Evolutionary conservation across 306 rosid genomes (phyloP), one percentile per base, ranked within the genome.

Genomic region (Vicia sativa): DNA sequence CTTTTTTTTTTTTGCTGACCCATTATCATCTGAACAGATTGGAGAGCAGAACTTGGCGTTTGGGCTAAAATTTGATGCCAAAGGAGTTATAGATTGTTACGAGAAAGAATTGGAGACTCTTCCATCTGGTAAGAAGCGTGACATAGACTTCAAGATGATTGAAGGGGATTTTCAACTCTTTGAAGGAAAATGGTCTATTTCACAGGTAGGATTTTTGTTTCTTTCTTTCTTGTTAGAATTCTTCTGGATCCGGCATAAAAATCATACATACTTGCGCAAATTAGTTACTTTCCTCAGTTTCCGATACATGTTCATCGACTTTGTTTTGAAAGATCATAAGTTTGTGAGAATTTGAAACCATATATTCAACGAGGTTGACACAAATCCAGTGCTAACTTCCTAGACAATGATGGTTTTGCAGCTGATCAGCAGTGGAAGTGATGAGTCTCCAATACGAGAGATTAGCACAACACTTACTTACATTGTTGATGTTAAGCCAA

Each of bases 131-230:
- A 74, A 54, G 70, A 88, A 73, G 81, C 96, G 95, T 34, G 97
- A 90, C 6, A 90, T 93, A 10, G 88, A 86, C 16, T 93, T 93
- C 79, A 77, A 86, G 80, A 93, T 93, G 96, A 55, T 82, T 25
- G 87, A 93, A 81, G 98, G 98, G 43, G 98, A 93, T 77, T 93
- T 93, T 76, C 82, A 86, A 70, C 77, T 88, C 71, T 93, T 85
- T 49, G 86, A 82, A 79, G 98, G 98, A 70, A 88, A 81, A 69
- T 92, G 98, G 96, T 89, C 96, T 25, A 87, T 92, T 65, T 75
- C 78, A 68, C 90, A 87, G 93, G 97, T 91, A 80, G 21, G 21
- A 13, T 52, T 75, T 71, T 64, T 61, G 43, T 38, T 45, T 70
- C 46, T 77, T 70, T 28, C 46, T 28, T 29, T 63, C 23, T 55